These are phyloP conservation scores for Podospora fimiseda DNA, from an alignment of 495 filamentous ascomycete genomes.

Conservation along the genomic window DNA sequence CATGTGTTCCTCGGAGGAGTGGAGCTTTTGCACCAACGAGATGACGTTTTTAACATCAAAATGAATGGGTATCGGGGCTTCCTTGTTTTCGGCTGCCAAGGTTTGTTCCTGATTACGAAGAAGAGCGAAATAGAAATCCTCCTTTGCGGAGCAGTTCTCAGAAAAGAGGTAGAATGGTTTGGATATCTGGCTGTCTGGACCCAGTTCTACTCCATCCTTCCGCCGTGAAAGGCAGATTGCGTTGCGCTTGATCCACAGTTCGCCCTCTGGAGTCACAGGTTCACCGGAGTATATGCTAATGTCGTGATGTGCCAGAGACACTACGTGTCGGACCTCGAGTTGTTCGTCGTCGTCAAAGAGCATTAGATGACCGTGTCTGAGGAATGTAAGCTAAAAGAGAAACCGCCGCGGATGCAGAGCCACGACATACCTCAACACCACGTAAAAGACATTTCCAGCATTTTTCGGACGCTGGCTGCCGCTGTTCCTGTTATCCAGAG, in stretches of 20 bases:
- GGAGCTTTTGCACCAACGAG: constrained; percentile 75
- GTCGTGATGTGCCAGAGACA: constrained; percentile 81
- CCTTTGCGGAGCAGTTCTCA: constrained; percentile 88
- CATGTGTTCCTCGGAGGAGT: constrained; percentile 85
- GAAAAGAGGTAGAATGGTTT: constrained; percentile 93
- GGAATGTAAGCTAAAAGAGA: constrained; percentile 10
- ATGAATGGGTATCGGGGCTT: constrained; percentile 62
- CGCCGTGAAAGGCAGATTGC: constrained; percentile 78
- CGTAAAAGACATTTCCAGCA: constrained; percentile 87
- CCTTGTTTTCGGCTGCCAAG: constrained; percentile 44
- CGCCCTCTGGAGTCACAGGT: constrained; percentile 76
- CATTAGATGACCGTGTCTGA: constrained; percentile 91
- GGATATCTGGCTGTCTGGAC: constrained; percentile 47
- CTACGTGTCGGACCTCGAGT: constrained; percentile 89
- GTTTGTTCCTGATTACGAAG: constrained; percentile 74
- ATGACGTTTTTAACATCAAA: constrained; percentile 83
- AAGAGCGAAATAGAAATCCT: constrained; percentile 95
- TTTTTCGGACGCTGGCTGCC: constrained; percentile 59
- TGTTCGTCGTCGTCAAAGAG: constrained; percentile 87
- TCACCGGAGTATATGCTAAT: constrained; percentile 82
- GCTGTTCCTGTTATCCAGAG: constrained; percentile 40
- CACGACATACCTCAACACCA: constrained; percentile 67
- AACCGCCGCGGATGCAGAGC: background rate
- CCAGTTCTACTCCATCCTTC: constrained; percentile 50
- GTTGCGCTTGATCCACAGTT: constrained; percentile 92